Base-by-base conservation (phyloP, 306 rosid genomes). In the Glycyrrhiza uralensis region DNA sequence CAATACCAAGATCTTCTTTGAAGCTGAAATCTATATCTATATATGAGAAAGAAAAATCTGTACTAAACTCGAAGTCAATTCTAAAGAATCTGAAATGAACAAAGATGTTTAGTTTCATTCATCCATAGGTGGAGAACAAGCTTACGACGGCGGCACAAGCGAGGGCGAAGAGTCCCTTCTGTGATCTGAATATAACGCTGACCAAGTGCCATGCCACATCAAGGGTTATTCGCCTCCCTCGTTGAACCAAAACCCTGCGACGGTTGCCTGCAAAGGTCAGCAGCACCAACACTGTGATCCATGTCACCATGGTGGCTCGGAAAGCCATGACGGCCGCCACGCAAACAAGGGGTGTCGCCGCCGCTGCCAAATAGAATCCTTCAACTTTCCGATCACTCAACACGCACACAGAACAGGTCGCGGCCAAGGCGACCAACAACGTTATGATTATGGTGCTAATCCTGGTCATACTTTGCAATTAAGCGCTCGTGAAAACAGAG, bases 211-310 rank as follows among this genome's bases (percentile, higher is more conserved):
- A 33, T 9, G 83, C 81, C 41, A 92, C 91, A 26, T 91, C 89
- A 33, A 79, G 32, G 3, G 86, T 78, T 56, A 91, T 91, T 44
- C 41, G 50, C 68, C 85, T 57, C 0, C 97, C 84, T 29, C 68
- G 79, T 44, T 69, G 55, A 18, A 81, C 84, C 84, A 91, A 76
- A 30, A 83, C 85, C 64, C 70, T 80, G 36, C 89, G 87, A 22
- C 90, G 86, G 26, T 86, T 85, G 11, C 95, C 92, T 0, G 85
- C 79, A 36, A 85, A 74, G 1, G 83, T 66, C 23, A 88, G 65
- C 41, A 91, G 80, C 79, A 88, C 97, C 74, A 91, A 47, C 10
- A 91, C 79, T 1, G 90, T 91, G 80, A 87, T 74, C 87, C 90
- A 88, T n/a, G 81, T 29, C 45, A 87, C 36, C 85, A 87, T 74